Conservation (phyloP, 306 rosid genomes). For the Alnus glutinosa region DNA sequence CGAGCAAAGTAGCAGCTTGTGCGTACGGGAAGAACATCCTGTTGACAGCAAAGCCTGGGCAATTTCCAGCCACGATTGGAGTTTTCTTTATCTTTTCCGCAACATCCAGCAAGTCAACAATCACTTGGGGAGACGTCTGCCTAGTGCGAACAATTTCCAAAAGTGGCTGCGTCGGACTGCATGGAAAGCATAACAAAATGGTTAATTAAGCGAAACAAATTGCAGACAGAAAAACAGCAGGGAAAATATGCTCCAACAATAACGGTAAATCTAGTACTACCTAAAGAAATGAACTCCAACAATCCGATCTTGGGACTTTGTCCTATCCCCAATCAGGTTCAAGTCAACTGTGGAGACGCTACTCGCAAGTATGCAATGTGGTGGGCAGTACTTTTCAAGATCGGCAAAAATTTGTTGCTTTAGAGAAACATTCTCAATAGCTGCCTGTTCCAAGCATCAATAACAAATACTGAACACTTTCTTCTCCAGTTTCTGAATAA, state of each 20-base stretch:
- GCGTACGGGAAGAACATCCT: slow-evolving; percentile 90
- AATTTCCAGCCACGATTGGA: slow-evolving; percentile 93
- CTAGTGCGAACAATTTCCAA: slow-evolving; percentile 91
- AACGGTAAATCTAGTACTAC: slow-evolving; percentile 33
- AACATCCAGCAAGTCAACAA: slow-evolving; percentile 84
- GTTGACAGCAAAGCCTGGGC: slow-evolving; percentile 97
- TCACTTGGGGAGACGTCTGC: slow-evolving; percentile 76
- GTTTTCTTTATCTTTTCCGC: slow-evolving; percentile 84
- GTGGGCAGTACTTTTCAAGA: slow-evolving; percentile 86
- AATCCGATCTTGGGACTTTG: slow-evolving; percentile 76
- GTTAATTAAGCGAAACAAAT: slow-evolving; percentile 1
- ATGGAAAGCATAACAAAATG: slow-evolving; percentile 34
- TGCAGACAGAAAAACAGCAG: not conserved
- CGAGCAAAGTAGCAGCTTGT: slow-evolving; percentile 77
- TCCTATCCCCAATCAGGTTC: slow-evolving; percentile 82
- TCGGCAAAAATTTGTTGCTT: slow-evolving; percentile 94
- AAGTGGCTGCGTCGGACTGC: slow-evolving; percentile 98
- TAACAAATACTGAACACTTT: slow-evolving; percentile 11
- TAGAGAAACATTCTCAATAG: slow-evolving; percentile 77
- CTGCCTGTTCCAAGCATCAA: slow-evolving; percentile 72
- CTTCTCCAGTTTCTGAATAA: slow-evolving; percentile 18
- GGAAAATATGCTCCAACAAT: not conserved
- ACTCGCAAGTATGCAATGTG: slow-evolving; percentile 89
- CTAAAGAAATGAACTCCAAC: slow-evolving; percentile 96
- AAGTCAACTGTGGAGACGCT: slow-evolving; percentile 96